Evolutionary conservation across 1,139 yeast genomes (phyloP).

Genomic region (Kluyveromyces sp.): DNA sequence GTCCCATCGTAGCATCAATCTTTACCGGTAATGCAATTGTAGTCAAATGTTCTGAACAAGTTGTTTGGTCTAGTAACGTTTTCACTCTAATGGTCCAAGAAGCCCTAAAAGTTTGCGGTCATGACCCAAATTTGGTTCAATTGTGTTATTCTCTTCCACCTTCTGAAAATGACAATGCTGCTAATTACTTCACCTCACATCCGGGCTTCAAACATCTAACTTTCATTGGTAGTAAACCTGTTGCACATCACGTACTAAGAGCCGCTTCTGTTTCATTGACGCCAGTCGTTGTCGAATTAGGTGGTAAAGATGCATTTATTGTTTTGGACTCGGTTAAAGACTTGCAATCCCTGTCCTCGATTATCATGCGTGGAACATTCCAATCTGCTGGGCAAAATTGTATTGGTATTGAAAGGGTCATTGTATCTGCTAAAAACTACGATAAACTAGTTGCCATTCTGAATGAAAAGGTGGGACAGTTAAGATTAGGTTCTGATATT

Average conservation of each 20-base stretch:
- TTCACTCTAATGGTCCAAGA: conserved; percentile 62
- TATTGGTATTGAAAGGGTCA: conserved; percentile 91
- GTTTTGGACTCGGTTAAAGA: conserved; percentile 68
- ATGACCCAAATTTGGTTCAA: conserved; percentile 77
- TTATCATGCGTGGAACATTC: conserved; percentile 87
- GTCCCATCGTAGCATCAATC: conserved; percentile 81
- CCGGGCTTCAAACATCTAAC: conserved; percentile 80
- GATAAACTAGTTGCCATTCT: conserved; percentile 51
- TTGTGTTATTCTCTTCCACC: conserved; percentile 45
- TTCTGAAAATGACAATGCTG: conserved; percentile 75
- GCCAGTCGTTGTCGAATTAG: conserved; percentile 90
- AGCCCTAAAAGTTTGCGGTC: conserved; percentile 64
- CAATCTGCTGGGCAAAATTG: conserved; percentile 98
- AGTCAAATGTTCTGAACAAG: conserved; percentile 91
- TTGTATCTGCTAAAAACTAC: conserved; percentile 64
- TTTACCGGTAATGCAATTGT: conserved; percentile 89
- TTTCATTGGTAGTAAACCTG: conserved; percentile 90
- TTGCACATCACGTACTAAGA: conserved; percentile 77
- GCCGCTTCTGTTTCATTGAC: conserved; percentile 79
- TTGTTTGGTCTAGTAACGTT: conserved; percentile 86
- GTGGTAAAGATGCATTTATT: conserved; percentile 89
- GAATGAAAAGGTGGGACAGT: conserved; percentile 45
- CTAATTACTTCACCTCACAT: conserved; percentile 72
- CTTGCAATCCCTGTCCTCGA: conserved; percentile 58
- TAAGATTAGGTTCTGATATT: conserved; percentile 83